phyloP scores from a whole-genome alignment of 2,329 filamentous ascomycete genomes.

The Leptographium lundbergii region DNA sequence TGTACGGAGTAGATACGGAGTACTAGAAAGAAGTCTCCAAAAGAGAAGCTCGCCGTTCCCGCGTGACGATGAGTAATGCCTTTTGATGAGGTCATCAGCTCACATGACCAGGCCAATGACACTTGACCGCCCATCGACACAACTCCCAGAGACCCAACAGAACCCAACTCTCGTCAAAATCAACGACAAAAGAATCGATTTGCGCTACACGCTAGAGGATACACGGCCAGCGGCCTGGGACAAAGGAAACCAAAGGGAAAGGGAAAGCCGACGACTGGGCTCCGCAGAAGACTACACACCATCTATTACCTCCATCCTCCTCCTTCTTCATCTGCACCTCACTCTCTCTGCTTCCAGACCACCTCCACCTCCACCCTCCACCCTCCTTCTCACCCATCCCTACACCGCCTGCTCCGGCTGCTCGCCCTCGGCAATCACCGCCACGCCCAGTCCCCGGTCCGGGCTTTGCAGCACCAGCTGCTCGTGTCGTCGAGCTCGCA shows the following conservation, averaged over 20 bases:
- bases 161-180: too few relatives aligned
- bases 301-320: background rate
- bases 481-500: slow-evolving; percentile 80
- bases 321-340: background rate
- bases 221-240: background rate
- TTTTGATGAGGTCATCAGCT: background rate
- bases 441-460: slow-evolving; percentile 70
- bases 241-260: background rate
- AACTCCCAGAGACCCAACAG: too few relatives aligned
- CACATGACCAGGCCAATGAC: background rate
- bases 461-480: slow-evolving; percentile 87
- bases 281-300: background rate
- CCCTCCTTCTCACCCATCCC: background rate
- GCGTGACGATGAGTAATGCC: background rate
- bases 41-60: background rate
- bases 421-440: slow-evolving; percentile 81
- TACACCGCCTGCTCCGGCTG: slow-evolving; percentile 64
- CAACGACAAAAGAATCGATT: background rate
- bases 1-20: background rate
- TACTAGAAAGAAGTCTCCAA: too few relatives aligned
- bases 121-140: background rate
- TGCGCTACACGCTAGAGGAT: background rate
- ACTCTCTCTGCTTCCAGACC: background rate
- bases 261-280: background rate
- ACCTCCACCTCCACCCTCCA: background rate